A percentile compares a stretch with the other conserved stretches of the same genome.
Evolutionary conservation across 2,329 filamentous ascomycete genomes (phyloP).

Genomic region (Periconia digitata): DNA sequence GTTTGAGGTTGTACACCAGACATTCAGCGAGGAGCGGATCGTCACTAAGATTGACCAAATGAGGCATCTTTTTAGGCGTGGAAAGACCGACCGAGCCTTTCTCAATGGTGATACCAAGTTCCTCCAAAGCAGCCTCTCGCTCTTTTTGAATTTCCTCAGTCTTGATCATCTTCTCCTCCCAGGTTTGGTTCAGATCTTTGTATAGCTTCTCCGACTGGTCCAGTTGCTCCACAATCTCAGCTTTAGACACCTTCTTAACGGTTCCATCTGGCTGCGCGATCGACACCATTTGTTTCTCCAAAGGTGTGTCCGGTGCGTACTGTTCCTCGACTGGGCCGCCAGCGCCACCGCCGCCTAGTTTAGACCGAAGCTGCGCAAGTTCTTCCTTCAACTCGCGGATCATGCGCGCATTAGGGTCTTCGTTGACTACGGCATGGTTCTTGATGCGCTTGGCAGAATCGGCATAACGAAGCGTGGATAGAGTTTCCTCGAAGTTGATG

Average conservation of each 20-base stretch:
- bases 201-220: slow-evolving; percentile 96
- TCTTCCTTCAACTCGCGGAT: slow-evolving; percentile 98
- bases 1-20: slow-evolving; percentile 96
- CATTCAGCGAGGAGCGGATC: slow-evolving; percentile 88
- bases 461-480: slow-evolving; percentile 93
- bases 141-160: slow-evolving; percentile 98
- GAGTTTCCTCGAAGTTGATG: slow-evolving; percentile 98
- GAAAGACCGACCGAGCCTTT: slow-evolving; percentile 95
- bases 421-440: slow-evolving; percentile 99
- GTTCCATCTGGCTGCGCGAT: slow-evolving; percentile 84
- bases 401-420: slow-evolving; percentile 98
- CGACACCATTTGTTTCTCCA: slow-evolving; percentile 95
- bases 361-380: slow-evolving; percentile 78
- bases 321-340: slow-evolving; percentile 64
- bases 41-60: slow-evolving; percentile 90
- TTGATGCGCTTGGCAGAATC: slow-evolving; percentile 99
- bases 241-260: slow-evolving; percentile 95
- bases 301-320: slow-evolving; percentile 88
- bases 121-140: slow-evolving; percentile 89
- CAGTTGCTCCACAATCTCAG: slow-evolving; percentile 94
- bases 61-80: slow-evolving; percentile 98
- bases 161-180: slow-evolving; percentile 94
- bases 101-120: slow-evolving; percentile 97
- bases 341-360: slow-evolving; percentile 60
- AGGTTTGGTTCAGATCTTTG: slow-evolving; percentile 94